Conservation (phyloP, 83 land plant species). For the Isoetes engelmannii region DNA sequence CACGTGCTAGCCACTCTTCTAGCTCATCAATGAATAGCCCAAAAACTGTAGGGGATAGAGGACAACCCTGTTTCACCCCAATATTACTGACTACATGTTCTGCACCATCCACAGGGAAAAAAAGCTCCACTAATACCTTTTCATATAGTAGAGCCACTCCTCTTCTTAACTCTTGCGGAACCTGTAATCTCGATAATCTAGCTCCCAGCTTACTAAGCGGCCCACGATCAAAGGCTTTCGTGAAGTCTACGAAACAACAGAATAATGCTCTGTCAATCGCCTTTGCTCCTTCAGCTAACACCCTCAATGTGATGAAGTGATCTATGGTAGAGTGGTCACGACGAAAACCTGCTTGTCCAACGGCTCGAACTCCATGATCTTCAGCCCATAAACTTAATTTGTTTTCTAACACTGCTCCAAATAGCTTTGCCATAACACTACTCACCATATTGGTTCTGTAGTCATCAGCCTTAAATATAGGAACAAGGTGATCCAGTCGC, state of each 20-base stretch:
- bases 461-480: background rate
- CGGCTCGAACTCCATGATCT: background rate
- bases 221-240: constrained; percentile 1
- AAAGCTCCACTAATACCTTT: background rate
- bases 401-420: background rate
- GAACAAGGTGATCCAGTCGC: too few species aligned
- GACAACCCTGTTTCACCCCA: constrained; percentile 2
- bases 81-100: too few species aligned
- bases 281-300: background rate
- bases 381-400: background rate
- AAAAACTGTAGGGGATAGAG: constrained; percentile 4
- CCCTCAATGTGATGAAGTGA: background rate
- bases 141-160: background rate
- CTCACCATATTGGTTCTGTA: background rate
- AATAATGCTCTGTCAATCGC: background rate
- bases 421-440: background rate
- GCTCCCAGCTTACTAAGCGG: background rate
- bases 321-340: constrained; percentile 1
- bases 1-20: background rate
- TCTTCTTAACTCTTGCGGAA: background rate
- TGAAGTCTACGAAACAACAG: too few species aligned
- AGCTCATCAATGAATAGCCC: constrained; percentile 3
- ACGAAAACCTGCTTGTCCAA: background rate
- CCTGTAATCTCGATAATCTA: background rate
- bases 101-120: too few species aligned